Percentiles rank a stretch among this genome's conserved stretches.
These are phyloP conservation scores for Fomitopsis serialis DNA, from an alignment of 768 basidiomycete genomes.

Conservation along the genomic window DNA sequence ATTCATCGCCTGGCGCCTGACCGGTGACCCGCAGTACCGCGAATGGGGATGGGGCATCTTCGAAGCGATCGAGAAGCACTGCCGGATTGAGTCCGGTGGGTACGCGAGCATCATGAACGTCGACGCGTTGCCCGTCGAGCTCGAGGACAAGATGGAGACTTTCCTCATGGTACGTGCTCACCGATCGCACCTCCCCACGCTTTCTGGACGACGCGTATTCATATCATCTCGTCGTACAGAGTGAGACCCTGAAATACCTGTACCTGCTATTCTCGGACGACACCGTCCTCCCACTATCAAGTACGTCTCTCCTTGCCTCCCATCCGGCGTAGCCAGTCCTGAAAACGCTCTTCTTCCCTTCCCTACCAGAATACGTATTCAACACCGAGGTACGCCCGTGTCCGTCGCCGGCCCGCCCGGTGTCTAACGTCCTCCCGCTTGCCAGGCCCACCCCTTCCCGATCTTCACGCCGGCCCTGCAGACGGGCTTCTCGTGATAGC, in stretches of 20 bases:
- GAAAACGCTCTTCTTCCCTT: conserved; percentile 7
- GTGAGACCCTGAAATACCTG: conserved; percentile 88
- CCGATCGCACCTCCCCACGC: not conserved
- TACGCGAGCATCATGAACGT: conserved; percentile 85
- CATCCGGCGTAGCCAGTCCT: not conserved
- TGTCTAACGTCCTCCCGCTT: not conserved
- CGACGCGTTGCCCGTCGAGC: conserved; percentile 59
- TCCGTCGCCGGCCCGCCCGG: not conserved
- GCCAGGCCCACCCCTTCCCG: conserved; percentile 64
- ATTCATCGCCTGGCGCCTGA: conserved; percentile 87
- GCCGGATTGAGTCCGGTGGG: conserved; percentile 71
- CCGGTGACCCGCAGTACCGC: conserved; percentile 78
- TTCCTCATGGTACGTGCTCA: conserved; percentile 77
- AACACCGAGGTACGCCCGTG: conserved; percentile 72
- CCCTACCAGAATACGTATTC: conserved; percentile 68
- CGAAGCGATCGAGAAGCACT: conserved; percentile 81
- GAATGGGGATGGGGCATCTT: conserved; percentile 87
- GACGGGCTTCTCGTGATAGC: conserved; percentile 41
- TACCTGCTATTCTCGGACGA: conserved; percentile 81
- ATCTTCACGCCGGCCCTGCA: conserved; percentile 52
- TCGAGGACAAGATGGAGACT: conserved; percentile 93
- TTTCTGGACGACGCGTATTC: not conserved
- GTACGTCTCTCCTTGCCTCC: conserved; percentile 40
- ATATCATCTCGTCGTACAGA: conserved; percentile 35
- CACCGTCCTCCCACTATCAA: conserved; percentile 61